Conservation (phyloP, 163 green algal genomes). For the Scenedesmus sp. region DNA sequence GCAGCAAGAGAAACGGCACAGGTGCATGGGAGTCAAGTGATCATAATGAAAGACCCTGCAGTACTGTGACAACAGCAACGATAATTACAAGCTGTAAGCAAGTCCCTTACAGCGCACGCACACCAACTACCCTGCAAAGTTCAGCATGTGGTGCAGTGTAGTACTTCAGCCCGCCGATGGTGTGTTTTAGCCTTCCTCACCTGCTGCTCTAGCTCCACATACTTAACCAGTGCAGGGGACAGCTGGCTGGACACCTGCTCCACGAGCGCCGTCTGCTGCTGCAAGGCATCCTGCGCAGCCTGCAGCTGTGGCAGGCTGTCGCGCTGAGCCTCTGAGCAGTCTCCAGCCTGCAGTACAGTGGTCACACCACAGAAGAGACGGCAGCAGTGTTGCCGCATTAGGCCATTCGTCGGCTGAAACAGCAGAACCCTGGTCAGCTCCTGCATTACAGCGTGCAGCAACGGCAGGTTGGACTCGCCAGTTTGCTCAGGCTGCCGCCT, state of each 20-base stretch:
- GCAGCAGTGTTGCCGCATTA: no score
- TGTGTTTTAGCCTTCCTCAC: background rate
- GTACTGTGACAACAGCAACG: no score
- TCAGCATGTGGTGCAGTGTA: background rate
- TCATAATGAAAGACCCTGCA: no score
- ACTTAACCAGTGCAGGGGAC: background rate
- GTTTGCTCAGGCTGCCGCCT: no score
- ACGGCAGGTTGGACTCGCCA: no score
- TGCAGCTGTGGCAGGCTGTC: background rate
- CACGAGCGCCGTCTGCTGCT: background rate
- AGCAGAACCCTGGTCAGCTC: no score
- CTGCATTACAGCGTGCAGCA: no score
- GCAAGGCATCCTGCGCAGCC: background rate
- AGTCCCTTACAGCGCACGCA: no score
- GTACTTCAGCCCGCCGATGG: no score
- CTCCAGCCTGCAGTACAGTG: background rate
- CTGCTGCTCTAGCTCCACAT: background rate
- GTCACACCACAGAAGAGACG: background rate
- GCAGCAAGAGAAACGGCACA: background rate
- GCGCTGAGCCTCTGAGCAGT: background rate
- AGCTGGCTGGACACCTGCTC: background rate
- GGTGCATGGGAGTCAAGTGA: background rate
- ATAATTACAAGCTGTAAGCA: no score
- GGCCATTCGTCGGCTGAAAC: no score
- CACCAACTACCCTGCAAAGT: no score